phyloP scores from a whole-genome alignment of 805 yeast genomes.

The Torulaspora microellipsoides region DNA sequence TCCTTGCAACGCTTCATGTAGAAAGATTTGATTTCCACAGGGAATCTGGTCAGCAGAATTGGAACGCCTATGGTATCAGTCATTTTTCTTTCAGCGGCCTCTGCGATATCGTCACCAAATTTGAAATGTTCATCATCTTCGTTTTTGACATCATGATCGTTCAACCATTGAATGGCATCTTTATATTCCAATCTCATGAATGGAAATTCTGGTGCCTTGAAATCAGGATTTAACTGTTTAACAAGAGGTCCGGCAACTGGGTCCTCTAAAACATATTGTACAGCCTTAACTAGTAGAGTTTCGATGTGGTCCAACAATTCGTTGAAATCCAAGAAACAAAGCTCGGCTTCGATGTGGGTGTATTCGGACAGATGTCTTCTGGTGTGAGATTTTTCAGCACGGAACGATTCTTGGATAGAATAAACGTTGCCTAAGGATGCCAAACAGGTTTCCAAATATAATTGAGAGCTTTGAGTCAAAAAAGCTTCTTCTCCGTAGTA shows the following conservation, averaged over 20 bases:
- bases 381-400: constrained; percentile 98
- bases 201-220: constrained; percentile 76
- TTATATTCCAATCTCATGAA: constrained; percentile 89
- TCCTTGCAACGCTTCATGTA: constrained; percentile 92
- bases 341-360: constrained; percentile 95
- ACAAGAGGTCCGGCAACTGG: constrained; percentile 89
- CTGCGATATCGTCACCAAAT: constrained; percentile 99
- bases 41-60: constrained; percentile 88
- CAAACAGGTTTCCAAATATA: constrained; percentile 92
- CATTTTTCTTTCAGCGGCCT: constrained; percentile 99
- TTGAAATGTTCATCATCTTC: constrained; percentile 91
- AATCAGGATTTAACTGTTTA: constrained; percentile 87
- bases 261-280: constrained; percentile 76
- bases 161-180: constrained; percentile 92
- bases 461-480: constrained; percentile 94
- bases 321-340: constrained; percentile 82
- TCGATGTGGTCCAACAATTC: constrained; percentile 85
- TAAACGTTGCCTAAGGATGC: constrained; percentile 96
- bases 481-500: constrained; percentile 97
- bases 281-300: constrained; percentile 60
- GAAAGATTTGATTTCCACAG: constrained; percentile 94
- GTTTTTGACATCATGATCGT: constrained; percentile 89
- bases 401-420: constrained; percentile 96
- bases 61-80: constrained; percentile 92
- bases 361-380: constrained; percentile 96